Evolutionary conservation across 2,329 filamentous ascomycete species (phyloP).

Genomic region (Colletotrichum plurivorum): DNA sequence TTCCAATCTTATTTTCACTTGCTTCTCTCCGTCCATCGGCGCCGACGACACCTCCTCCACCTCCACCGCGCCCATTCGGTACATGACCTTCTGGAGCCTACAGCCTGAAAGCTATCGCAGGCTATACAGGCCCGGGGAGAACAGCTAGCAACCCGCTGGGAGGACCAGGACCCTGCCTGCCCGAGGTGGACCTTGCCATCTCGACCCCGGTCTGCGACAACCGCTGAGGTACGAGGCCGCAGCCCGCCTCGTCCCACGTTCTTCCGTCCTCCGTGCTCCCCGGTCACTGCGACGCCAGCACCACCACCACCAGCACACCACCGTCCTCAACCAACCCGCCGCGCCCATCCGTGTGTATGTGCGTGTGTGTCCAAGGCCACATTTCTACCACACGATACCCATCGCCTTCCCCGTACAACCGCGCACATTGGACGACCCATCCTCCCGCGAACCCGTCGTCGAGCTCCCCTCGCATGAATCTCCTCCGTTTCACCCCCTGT

Average conservation of each 20-base stretch:
- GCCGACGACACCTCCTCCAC: constrained; percentile 2
- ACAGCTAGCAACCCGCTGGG: too few species aligned
- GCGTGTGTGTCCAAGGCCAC: constrained; percentile 27
- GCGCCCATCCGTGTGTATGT: constrained; percentile 15
- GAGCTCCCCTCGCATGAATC: constrained; percentile 38
- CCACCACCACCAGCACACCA: constrained; percentile 3
- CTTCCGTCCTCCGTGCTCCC: constrained; percentile 35
- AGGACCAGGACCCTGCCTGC: constrained; percentile 20
- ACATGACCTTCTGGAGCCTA: too few species aligned
- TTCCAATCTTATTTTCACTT: not conserved
- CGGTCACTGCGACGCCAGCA: constrained; percentile 24
- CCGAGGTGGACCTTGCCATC: not conserved
- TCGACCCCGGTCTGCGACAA: not conserved
- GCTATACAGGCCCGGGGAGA: too few species aligned
- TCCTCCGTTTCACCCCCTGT: constrained; percentile 40
- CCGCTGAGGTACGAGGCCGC: too few species aligned
- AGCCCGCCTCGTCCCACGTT: constrained; percentile 28
- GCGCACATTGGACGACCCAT: constrained; percentile 36
- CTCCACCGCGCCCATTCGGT: not conserved
- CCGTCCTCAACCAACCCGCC: not conserved
- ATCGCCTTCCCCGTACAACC: constrained; percentile 23
- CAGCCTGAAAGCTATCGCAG: too few species aligned
- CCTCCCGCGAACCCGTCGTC: constrained; percentile 28
- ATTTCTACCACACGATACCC: constrained; percentile 35
- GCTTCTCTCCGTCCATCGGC: not conserved